A percentile compares a stretch with the other conserved stretches of the same genome.
Conservation (phyloP, 768 basidiomycete genomes). For the Boletus reticuloceps region DNA sequence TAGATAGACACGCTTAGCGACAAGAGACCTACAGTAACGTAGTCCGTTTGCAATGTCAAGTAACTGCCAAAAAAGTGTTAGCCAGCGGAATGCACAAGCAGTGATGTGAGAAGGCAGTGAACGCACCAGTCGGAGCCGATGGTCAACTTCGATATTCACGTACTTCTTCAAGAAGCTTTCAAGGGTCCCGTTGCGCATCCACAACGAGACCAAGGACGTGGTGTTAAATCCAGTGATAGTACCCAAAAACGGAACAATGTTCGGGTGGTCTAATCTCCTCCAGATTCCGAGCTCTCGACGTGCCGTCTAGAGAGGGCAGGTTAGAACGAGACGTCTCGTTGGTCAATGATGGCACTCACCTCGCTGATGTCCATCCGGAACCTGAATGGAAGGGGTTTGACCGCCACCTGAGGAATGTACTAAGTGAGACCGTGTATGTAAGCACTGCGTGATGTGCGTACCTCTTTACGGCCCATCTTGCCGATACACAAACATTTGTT, state of each 20-base stretch:
- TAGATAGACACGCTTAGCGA: background rate
- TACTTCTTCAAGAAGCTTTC: background rate
- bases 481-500: background rate
- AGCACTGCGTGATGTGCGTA: background rate
- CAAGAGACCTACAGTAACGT: background rate
- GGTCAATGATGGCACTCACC: background rate
- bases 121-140: background rate
- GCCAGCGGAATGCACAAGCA: too few relatives aligned
- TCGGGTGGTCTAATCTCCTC: background rate
- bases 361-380: background rate
- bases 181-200: background rate
- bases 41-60: background rate
- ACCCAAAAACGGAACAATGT: conserved; percentile 2
- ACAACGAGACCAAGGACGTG: background rate
- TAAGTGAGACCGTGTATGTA: background rate
- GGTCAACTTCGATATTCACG: background rate
- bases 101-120: background rate
- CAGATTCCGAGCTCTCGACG: conserved; percentile 2
- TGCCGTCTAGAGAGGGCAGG: background rate
- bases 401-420: background rate
- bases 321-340: background rate
- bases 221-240: background rate
- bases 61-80: background rate
- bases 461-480: background rate
- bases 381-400: background rate